These are phyloP conservation scores for Gossypium aridum DNA, from an alignment of 441 rosid species.

Conservation along the genomic window DNA sequence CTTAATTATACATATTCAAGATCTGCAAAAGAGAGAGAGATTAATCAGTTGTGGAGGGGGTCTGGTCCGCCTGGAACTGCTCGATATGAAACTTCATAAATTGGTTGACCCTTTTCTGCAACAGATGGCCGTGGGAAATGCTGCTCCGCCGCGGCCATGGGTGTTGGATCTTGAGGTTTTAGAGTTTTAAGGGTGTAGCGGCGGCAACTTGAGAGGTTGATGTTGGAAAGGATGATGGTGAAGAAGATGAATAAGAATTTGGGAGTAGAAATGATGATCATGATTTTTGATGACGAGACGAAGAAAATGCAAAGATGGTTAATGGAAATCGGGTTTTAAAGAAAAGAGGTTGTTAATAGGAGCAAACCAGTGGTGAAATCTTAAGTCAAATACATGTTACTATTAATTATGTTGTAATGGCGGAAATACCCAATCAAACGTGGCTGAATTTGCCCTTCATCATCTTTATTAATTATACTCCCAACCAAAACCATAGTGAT, in stretches of 20 bases:
- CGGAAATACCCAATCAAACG: too few relatives aligned
- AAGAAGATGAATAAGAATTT: neutral
- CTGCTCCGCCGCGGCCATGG: neutral
- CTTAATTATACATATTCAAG: conserved; percentile 4
- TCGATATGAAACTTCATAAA: conserved; percentile 2
- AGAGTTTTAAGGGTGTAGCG: conserved; percentile 3
- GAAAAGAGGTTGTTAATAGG: too few relatives aligned
- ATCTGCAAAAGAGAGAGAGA: neutral
- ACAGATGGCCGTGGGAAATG: neutral
- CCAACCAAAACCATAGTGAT: too few relatives aligned
- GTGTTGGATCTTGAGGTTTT: neutral
- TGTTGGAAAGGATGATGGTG: neutral
- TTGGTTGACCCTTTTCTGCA: neutral
- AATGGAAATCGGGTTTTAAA: neutral
- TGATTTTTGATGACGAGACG: neutral
- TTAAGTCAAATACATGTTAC: too few relatives aligned
- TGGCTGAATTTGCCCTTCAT: too few relatives aligned
- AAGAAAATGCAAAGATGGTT: neutral
- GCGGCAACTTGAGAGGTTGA: conserved; percentile 5
- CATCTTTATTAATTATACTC: too few relatives aligned
- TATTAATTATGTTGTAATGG: too few relatives aligned
- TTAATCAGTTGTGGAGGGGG: conserved; percentile 14
- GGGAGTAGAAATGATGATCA: neutral
- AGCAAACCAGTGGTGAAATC: too few relatives aligned
- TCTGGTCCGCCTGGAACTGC: conserved; percentile 14